Conservation (phyloP, 164 flowering plant species). For the Liquidambar formosana region DNA sequence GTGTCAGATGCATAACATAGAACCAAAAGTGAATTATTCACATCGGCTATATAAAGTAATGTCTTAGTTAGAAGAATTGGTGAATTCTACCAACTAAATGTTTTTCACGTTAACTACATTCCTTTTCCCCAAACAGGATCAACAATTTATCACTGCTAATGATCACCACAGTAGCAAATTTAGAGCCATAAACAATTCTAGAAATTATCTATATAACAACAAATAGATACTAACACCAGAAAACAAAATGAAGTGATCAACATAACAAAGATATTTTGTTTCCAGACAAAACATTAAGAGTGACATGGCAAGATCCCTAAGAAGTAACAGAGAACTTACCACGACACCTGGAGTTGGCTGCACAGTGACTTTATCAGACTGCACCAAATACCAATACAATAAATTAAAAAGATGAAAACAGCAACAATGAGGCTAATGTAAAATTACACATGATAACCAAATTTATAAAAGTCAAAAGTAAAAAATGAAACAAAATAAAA, state of each 20-base stretch:
- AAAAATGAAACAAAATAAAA: no score
- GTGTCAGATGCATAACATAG: no score
- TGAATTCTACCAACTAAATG: no score
- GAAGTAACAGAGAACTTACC: slow-evolving; percentile 41
- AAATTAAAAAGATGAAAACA: background rate
- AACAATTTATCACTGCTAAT: no score
- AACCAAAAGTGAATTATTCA: no score
- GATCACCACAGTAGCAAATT: background rate
- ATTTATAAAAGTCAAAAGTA: no score
- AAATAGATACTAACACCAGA: background rate
- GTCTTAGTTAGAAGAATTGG: no score
- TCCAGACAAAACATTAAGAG: background rate
- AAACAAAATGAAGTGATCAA: background rate
- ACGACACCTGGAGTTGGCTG: slow-evolving; percentile 87
- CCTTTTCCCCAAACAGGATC: no score
- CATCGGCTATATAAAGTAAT: no score
- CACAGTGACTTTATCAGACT: slow-evolving; percentile 60
- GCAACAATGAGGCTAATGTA: background rate
- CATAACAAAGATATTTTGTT: background rate
- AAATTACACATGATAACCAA: background rate
- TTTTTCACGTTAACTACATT: no score
- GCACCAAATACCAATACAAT: slow-evolving; percentile 41
- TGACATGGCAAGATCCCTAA: background rate
- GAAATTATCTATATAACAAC: background rate
- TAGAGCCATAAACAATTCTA: background rate